These are phyloP conservation scores for Eutrema salsugineum DNA, from an alignment of 441 rosid species.

Conservation along the genomic window DNA sequence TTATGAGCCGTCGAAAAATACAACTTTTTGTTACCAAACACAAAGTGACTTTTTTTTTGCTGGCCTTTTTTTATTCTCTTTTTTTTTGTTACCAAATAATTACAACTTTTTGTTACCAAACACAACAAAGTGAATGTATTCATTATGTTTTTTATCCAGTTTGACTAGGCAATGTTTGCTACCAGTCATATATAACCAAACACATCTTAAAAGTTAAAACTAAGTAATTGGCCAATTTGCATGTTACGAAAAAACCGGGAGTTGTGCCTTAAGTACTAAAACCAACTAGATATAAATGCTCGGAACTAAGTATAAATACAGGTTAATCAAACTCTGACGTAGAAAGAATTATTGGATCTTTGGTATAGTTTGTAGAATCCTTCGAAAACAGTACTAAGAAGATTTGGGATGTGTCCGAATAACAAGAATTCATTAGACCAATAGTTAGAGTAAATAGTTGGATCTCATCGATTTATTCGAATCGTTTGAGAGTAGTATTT, in stretches of 20 bases:
- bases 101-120: background rate
- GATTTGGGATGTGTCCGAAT: constrained; percentile 6
- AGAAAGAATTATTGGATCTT: background rate
- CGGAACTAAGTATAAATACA: background rate
- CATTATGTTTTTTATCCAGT: too few species aligned
- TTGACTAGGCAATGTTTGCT: too few species aligned
- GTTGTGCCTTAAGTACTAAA: background rate
- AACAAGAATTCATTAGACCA: background rate
- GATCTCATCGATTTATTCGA: constrained; percentile 19
- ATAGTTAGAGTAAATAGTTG: background rate
- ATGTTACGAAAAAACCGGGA: background rate
- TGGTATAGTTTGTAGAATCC: background rate
- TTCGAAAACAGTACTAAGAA: background rate
- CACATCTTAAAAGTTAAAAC: background rate
- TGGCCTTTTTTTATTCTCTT: too few species aligned
- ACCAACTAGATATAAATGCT: background rate
- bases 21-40: background rate
- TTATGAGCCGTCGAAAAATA: background rate
- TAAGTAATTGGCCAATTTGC: background rate
- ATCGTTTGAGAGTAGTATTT: background rate
- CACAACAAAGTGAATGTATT: background rate
- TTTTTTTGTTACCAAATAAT: too few species aligned
- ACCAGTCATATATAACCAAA: background rate
- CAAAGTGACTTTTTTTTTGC: too few species aligned
- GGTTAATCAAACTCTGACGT: background rate